Base-by-base conservation (phyloP, 2,329 filamentous ascomycete species). In the Ophiostoma quercus region DNA sequence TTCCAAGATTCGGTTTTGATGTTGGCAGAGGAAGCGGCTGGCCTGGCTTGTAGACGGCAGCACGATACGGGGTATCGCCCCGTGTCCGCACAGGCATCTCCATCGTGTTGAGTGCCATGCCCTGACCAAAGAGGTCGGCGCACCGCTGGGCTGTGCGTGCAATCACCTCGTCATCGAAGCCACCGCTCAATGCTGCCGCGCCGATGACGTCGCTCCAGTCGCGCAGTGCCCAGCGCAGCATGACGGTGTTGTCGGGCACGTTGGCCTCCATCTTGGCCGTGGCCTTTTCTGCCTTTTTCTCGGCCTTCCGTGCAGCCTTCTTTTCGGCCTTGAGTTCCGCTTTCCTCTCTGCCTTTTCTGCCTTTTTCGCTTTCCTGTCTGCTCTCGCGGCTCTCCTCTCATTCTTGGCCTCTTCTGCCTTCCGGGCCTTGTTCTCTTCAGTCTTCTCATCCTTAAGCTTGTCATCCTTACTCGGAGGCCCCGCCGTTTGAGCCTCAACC, bases 181-280 rank as follows among this genome's bases (percentile, higher is more conserved):
- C 92, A 1, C 86, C 86, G 67, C 96, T 80, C 0, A 91, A 85
- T 2, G 94, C 94, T 0, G 92, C 84, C 0, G 92, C 84, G 0
- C 91, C 91, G 37, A 97, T 80, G 1, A 97, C 85, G 74, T 96
- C 92, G 74, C 88, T 90, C 94, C 94, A 98, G 79, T 96, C 91
- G 29, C 91, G 85, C 14, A 87, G 80, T 16, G 78, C 82, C 76
- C 77, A 83, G 72, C 63, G 47, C 29, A 57, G 12, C 41, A 71
- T 14, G 29, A 65, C 32, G 14, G 8, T 32, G n/a, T 11, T 29
- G 19, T 43, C 34, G 9, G 63, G 22, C 2, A n/a, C 41, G 37
- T n/a, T 16, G 19, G 19, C 16, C n/a, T 41, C n/a, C 43, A 54
- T 51, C 47, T 43, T 12, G 19, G 65, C 22, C 7, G 3, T 14